Percentiles rank a stretch among this genome's conserved stretches.
Evolutionary conservation across 768 basidiomycete genomes (phyloP).

Genomic region (Tylopilus intermedius): DNA sequence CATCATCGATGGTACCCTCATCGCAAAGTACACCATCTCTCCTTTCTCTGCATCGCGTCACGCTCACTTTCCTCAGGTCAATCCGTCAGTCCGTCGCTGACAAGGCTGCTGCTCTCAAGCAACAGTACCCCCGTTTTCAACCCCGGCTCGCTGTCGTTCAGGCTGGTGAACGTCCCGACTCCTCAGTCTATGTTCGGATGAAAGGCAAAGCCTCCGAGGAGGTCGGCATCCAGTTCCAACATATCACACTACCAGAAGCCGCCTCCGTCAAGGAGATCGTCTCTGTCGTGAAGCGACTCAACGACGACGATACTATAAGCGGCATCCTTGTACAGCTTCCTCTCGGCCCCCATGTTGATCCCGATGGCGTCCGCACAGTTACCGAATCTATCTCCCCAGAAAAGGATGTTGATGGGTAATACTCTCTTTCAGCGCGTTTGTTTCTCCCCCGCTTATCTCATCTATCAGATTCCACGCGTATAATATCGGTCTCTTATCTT

Average conservation of each 20-base stretch:
- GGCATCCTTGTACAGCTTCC: slow-evolving; percentile 96
- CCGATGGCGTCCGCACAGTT: slow-evolving; percentile 81
- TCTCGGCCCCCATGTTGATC: slow-evolving; percentile 72
- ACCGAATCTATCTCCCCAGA: slow-evolving; percentile 92
- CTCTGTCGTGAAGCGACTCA: slow-evolving; percentile 72
- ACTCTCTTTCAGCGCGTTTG: slow-evolving; percentile 9
- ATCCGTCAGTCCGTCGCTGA: slow-evolving; percentile 74
- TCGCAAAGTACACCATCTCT: slow-evolving; percentile 68
- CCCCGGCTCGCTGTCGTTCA: slow-evolving; percentile 91
- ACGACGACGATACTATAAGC: slow-evolving; percentile 73
- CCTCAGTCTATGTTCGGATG: slow-evolving; percentile 92
- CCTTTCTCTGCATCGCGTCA: slow-evolving; percentile 6
- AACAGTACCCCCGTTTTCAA: slow-evolving; percentile 79
- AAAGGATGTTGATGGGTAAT: slow-evolving; percentile 96
- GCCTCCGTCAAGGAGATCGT: slow-evolving; percentile 74
- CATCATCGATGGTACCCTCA: slow-evolving; percentile 76
- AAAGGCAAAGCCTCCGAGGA: slow-evolving; percentile 94
- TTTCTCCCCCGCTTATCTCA: slow-evolving; percentile 6
- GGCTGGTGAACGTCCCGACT: slow-evolving; percentile 89
- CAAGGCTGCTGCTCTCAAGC: slow-evolving; percentile 59
- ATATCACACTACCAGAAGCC: slow-evolving; percentile 67
- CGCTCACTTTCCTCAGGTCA: slow-evolving; percentile 44
- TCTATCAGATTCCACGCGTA: slow-evolving; percentile 86
- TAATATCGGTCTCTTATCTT: slow-evolving; percentile 93
- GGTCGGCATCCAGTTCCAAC: slow-evolving; percentile 83